Percentiles rank a stretch among this genome's conserved stretches.
phyloP scores from a whole-genome alignment of 805 yeast genomes.

The Teunomyces tritomae region DNA sequence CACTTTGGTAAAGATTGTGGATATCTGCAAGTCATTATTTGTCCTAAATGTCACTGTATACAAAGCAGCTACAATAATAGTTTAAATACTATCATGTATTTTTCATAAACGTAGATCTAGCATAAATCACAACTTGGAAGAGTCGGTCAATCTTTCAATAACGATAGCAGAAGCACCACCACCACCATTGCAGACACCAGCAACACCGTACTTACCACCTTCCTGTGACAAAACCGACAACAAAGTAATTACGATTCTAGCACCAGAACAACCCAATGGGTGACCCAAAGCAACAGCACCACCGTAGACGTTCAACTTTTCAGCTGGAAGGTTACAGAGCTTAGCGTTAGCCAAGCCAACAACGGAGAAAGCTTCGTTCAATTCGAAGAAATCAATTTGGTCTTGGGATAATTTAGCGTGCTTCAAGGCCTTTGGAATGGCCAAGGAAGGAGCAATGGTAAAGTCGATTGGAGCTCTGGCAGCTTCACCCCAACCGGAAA shows the following conservation, averaged over 20 bases:
- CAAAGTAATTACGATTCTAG: constrained; percentile 87
- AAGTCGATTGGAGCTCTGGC: constrained; percentile 93
- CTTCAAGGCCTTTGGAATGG: constrained; percentile 93
- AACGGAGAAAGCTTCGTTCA: constrained; percentile 96
- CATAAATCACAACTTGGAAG: constrained; percentile 31
- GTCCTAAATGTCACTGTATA: not conserved
- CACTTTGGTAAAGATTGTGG: no score
- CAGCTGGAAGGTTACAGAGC: constrained; percentile 57
- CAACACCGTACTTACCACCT: constrained; percentile 78
- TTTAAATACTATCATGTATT: not conserved
- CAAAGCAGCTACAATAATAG: not conserved
- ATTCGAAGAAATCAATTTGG: constrained; percentile 86
- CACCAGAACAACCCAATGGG: constrained; percentile 96
- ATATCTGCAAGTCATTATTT: no score
- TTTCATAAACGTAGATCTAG: not conserved
- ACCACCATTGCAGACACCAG: constrained; percentile 98
- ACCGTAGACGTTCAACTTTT: constrained; percentile 84
- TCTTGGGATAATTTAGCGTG: constrained; percentile 67
- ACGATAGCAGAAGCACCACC: constrained; percentile 97
- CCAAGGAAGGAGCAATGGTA: constrained; percentile 93
- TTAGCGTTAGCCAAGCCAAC: constrained; percentile 90
- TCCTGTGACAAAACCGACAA: constrained; percentile 80
- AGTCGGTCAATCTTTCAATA: constrained; percentile 58
- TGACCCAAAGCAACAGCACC: constrained; percentile 97
- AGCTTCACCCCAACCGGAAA: constrained; percentile 97